These are phyloP conservation scores for Epichloe gansuensis DNA, from an alignment of 2,329 filamentous ascomycete species.

Conservation along the genomic window DNA sequence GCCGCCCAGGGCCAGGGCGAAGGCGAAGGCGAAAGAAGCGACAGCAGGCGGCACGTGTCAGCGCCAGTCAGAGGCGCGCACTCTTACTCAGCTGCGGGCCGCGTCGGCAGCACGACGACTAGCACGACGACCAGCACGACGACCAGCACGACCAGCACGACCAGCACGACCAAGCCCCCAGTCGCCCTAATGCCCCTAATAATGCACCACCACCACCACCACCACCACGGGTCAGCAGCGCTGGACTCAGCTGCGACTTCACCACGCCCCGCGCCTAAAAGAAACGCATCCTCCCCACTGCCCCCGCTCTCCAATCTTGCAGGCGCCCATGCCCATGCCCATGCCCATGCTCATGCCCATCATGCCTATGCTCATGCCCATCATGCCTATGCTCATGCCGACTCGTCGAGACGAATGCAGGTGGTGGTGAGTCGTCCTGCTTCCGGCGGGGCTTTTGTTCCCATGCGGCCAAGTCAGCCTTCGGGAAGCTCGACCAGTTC, in stretches of 20 bases:
- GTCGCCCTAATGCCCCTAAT: constrained; percentile 1
- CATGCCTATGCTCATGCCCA: constrained; percentile 33
- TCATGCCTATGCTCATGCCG: constrained; percentile 33
- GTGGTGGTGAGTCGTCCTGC: constrained; percentile 30
- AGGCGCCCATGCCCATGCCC: constrained; percentile 33
- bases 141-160: not conserved
- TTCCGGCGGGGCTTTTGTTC: constrained; percentile 23
- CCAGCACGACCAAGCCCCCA: constrained; percentile 2
- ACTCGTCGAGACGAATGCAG: constrained; percentile 28
- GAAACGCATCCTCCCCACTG: constrained; percentile 42
- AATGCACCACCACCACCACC: too few relatives aligned
- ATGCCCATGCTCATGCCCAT: too few relatives aligned
- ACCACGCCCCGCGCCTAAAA: constrained; percentile 21
- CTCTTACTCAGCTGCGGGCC: constrained; percentile 17
- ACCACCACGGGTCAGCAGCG: constrained; percentile 6
- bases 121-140: not conserved
- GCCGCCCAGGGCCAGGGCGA: constrained; percentile 27
- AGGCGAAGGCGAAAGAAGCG: constrained; percentile 14
- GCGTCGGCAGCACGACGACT: constrained; percentile 4
- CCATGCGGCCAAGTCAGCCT: constrained; percentile 28
- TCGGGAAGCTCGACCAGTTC: constrained; percentile 32
- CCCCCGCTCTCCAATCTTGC: constrained; percentile 39
- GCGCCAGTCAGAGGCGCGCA: constrained; percentile 31
- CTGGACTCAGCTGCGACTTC: constrained; percentile 10
- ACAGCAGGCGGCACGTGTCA: constrained; percentile 40